Base-by-base conservation (phyloP, 371 early-diverging fungal species). In the Mucor lusitanicus region DNA sequence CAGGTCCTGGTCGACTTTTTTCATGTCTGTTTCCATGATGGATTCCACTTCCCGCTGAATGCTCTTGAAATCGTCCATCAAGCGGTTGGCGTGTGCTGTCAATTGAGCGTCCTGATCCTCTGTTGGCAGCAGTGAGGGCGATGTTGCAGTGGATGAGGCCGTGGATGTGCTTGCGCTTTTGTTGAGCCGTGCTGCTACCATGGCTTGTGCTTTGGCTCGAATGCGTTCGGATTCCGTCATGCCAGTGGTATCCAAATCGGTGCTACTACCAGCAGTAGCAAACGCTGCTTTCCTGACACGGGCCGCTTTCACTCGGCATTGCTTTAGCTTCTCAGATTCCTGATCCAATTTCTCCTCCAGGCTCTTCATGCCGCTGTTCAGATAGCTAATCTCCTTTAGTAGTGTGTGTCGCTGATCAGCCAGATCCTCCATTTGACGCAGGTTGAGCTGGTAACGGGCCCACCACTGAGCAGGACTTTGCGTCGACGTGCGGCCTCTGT, bases 321-420 rank as follows among this genome's bases (percentile, higher is more conserved):
- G 57, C 39, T 68, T 50, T 4, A 77, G 58, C 6, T 57, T 68
- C 19, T 78, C 70, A 7, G 69, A 76, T 67, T 79, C 77, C 21
- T 21, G 28, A 3, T 59, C 17, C 11, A 80, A 27, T 19, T 75
- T 62, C 2, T 62, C 44, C 13, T 74, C 53, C 11, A 73, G 27
- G 12, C 63, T 68, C 30, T 60, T 67, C 9, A 78, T 65, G 40
- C 70, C 67, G 7, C 68, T 78, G 19, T 76, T 32, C 6, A 80
- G 40, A 59, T 80, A 83, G 30, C 76, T 69, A 9, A 80, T 54
- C 63, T 83, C 83, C 37, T 79, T 78, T 27, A 71, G 40, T 19
- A 80, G 25, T 0, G 74, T 32, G 7, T 65, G 61, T 17, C 70
- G 67, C 56, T 83, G 74, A 32, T 79, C 77, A 4, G 70, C 62